phyloP scores from a whole-genome alignment of 2,329 filamentous ascomycete species.

The Penicillium aurantiogriseum region DNA sequence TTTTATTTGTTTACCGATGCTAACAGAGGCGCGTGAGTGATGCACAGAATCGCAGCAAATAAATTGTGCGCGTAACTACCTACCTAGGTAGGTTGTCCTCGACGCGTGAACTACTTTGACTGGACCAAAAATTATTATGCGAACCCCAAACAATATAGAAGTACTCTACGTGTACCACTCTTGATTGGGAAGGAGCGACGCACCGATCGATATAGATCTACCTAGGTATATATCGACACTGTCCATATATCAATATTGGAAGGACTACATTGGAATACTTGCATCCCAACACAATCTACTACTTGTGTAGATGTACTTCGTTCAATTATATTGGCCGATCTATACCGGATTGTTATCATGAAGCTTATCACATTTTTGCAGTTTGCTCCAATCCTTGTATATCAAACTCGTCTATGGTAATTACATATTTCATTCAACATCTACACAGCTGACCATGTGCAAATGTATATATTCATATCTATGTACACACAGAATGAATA shows the following conservation, averaged over 20 bases:
- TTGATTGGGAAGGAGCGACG: neutral
- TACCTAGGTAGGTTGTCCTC: too few species aligned
- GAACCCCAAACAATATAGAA: neutral
- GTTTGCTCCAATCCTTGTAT: too few species aligned
- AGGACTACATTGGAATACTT: neutral
- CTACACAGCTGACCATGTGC: neutral
- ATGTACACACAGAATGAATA: neutral
- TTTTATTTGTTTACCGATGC: neutral
- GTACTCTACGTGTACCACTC: neutral
- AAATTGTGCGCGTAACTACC: too few species aligned
- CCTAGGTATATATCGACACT: too few species aligned
- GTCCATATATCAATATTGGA: neutral
- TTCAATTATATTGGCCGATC: neutral
- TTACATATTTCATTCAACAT: neutral
- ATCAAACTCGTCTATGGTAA: neutral
- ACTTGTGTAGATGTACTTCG: neutral
- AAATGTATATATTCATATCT: neutral
- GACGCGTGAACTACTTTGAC: neutral
- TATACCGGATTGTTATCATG: neutral
- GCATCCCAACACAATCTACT: neutral
- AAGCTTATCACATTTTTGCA: neutral
- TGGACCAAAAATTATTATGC: too few species aligned
- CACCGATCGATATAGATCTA: too few species aligned
- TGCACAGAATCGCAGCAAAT: neutral
- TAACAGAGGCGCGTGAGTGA: too few species aligned